Evolutionary conservation across 495 filamentous ascomycete species (phyloP), one percentile per base, ranked within the genome.

Genomic region (Aspergillus cristatus): DNA sequence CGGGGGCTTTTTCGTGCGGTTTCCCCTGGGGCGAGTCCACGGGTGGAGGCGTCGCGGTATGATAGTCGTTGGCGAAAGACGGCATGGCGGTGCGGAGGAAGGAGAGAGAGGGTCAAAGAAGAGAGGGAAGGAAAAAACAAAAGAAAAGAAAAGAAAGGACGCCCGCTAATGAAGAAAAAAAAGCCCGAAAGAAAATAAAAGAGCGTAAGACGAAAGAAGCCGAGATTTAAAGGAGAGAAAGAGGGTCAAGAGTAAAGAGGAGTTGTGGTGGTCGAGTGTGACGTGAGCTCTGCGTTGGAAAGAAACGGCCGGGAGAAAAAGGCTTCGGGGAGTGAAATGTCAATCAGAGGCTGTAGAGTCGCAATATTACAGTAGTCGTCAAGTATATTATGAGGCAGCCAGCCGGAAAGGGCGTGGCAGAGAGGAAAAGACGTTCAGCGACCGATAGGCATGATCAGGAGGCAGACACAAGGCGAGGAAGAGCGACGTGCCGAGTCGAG

Each of bases 1-100:
- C 63, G n/a, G 65, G 47, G 38, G 45, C 46, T 41, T 70, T 70
- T n/a, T 70, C 67, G 45, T 62, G 53, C 14, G 60, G 53, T 54
- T 67, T 67, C n/a, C 55, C 60, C 16, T 55, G 56, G 13, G 57
- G 38, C 34, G 59, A 54, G 29, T 67, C 67, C 25, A 67, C 60
- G 15, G 62, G 48, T 14, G 61, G 57, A 20, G 54, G 44, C 12
- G 56, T 57, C 25, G 54, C 45, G 16, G 55, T 51, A 26, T 53
- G 60, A 30, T 60, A 64, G 38, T 70, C 64, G 45, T 51, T 60
- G 28, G 63, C 53, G 38, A 68, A 60, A 17, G 65, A 62, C 31
- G 66, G 65, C 66, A 70, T 70, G 33, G 20, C 33, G 34, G 11
- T 32, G 16, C 13, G 16, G 17, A 24, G 34, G 34, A 8, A 24